Evolutionary conservation across 2,329 filamentous ascomycete genomes (phyloP), one percentile per base, ranked within the genome.

Genomic region (Passalora sequoiae): DNA sequence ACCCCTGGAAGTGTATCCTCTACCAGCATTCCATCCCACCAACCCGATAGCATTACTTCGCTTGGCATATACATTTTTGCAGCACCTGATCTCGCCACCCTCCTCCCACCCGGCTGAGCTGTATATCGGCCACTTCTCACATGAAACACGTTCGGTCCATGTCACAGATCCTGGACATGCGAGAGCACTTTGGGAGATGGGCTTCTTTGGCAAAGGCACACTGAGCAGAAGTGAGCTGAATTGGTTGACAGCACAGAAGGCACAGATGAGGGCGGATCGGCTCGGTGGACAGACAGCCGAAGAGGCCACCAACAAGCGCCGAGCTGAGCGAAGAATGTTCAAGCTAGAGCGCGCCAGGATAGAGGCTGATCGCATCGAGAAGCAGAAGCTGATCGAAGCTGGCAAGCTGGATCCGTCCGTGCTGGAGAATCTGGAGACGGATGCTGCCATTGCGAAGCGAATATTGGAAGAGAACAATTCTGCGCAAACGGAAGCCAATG

Each of bases 141-240:
- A 78, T 1, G 78, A 83, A 44, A 94, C 88, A 3, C 80, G 83
- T 21, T 92, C 89, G 0, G 77, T 98, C 12, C 87, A 95, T 61
- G 75, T 98, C 44, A 87, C 80, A 13, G 84, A 96, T 63, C 72
- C 80, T 19, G 73, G 75, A 43, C 83, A 87, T 3, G 83, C 94
- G 50, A 76, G 84, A 42, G 87, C 83, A 1, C 68, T 98, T 17
- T 98, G 94, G 92, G 86, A 95, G 66, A 87, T 94, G 69, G 92
- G 92, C 4, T 98, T 98, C 68, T 98, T 91, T 66, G 94, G 94
- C 36, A 96, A 96, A 66, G 92, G 92, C 32, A 91, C 74, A 56
- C 71, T 97, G 46, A 96, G 89, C 69, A 81, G 94, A 57, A 96
- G 89, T 72, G 91, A 98, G 64, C 91, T 91, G 3, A 92, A 82